Evolutionary conservation across 305 asterid species (phyloP), one percentile per base, ranked within the genome.

Genomic region (Rubia tinctorum): DNA sequence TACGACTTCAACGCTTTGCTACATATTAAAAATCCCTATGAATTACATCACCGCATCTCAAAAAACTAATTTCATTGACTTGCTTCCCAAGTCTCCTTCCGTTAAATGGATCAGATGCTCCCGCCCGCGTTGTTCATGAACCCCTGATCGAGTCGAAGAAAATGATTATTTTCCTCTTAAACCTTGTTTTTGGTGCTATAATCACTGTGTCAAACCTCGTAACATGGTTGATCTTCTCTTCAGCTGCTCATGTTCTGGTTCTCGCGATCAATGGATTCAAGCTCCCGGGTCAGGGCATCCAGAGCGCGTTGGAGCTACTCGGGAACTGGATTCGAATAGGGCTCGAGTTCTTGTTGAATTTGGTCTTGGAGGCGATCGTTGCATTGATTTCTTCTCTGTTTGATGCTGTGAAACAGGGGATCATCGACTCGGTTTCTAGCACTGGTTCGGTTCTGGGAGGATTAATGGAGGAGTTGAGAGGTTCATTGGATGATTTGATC

Each of bases 91-190:
- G 75, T 74, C 45, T 75, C 14, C 34, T 58, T 27, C 13, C 34
- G 37, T 58, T 58, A 53, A 53, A 53, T 53, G 1, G 44, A 27
- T 63, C 34, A 27, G 12, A 61, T 59, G 3, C 34, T 20, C 62
- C 53, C 14, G 18, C 8, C 7, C n/a, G n/a, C n/a, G 2, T 11
- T 0, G 44, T 39, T 37, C 13, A 14, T 34, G 18, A 17, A 39
- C 25, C 18, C 64, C 15, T 22, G 8, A 66, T 2, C 30, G 2
- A 66, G 12, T 39, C 47, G 17, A 8, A 20, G 0, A 55, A 70
- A 71, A 91, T 89, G 95, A 80, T 78, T 3, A 76, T 87, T 63
- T 51, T 89, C 80, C 82, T 89, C 71, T 71, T 89, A 44, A 89
- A 89, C 75, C 63, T 82, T 69, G 22, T 87, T 25, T 81, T 84